Percentiles rank a stretch among this genome's conserved stretches.
Conservation (phyloP, 257 asterid species). For the Rubia yunnanensis region DNA sequence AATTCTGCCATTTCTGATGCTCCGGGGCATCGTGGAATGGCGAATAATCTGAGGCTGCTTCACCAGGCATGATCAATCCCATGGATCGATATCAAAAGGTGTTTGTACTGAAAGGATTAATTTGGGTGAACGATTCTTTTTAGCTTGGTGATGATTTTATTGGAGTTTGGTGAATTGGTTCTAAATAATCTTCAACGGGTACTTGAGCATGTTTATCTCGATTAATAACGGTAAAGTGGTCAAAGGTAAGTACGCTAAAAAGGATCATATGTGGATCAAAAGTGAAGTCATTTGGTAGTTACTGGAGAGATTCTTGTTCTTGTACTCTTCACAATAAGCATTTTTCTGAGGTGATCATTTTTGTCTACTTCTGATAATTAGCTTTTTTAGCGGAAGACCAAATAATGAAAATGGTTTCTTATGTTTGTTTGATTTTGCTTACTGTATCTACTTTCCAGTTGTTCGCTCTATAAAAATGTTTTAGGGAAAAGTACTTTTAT, state of each 20-base stretch:
- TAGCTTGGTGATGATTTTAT: constrained; percentile 38
- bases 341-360: neutral
- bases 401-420: no score
- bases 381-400: neutral
- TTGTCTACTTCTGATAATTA: neutral
- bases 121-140: neutral
- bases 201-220: constrained; percentile 34
- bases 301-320: neutral
- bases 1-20: neutral
- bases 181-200: constrained; percentile 41
- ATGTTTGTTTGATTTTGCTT: no score
- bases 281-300: neutral
- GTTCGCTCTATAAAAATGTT: no score
- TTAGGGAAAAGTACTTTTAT: no score
- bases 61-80: constrained; percentile 25
- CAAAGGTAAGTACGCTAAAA: neutral
- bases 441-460: no score
- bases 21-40: constrained; percentile 41
- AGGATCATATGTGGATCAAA: neutral
- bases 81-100: constrained; percentile 16
- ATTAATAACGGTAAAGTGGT: constrained; percentile 5
- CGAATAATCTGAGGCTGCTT: constrained; percentile 17
- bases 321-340: neutral
- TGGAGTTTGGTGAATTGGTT: constrained; percentile 28
- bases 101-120: constrained; percentile 8